Evolutionary conservation across 2,329 filamentous ascomycete species (phyloP).

Genomic region (Ophiocordyceps camponoti-saundersi): DNA sequence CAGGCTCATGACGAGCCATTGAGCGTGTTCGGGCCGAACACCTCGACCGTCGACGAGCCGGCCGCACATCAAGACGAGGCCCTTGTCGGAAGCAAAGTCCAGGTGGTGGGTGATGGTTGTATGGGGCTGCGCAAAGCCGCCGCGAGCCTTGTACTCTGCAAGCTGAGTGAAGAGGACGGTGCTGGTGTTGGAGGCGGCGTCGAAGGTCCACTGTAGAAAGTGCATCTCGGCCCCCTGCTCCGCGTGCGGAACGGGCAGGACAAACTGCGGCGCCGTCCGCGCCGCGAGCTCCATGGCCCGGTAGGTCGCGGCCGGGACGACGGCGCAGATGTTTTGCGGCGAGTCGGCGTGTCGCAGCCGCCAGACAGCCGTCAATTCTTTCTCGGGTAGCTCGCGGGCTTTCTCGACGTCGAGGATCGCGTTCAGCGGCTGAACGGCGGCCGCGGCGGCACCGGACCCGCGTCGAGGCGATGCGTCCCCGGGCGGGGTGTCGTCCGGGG

Average conservation of each 20-base stretch:
- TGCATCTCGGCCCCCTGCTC: conserved; percentile 72
- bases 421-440: conserved; percentile 26
- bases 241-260: conserved; percentile 65
- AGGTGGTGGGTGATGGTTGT: conserved; percentile 87
- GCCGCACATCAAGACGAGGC: conserved; percentile 74
- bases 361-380: conserved; percentile 82
- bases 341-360: conserved; percentile 67
- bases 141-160: conserved; percentile 79
- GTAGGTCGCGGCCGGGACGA: conserved; percentile 61
- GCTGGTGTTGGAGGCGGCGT: conserved; percentile 41
- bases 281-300: conserved; percentile 53
- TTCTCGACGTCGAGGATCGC: conserved; percentile 63
- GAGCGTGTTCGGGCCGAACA: conserved; percentile 64
- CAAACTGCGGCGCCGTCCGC: conserved; percentile 66
- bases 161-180: conserved; percentile 88
- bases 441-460: conserved; percentile 4
- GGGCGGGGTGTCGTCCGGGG: neutral
- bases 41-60: conserved; percentile 60
- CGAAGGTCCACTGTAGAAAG: conserved; percentile 92
- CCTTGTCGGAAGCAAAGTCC: conserved; percentile 59
- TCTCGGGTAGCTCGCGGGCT: conserved; percentile 49
- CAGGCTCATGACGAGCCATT: conserved; percentile 80
- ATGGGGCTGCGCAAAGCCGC: conserved; percentile 80
- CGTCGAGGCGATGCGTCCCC: neutral
- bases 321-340: conserved; percentile 64